Evolutionary conservation across 163 green algal genomes (phyloP).

Genomic region (Chlamydomonas reinhardtii): DNA sequence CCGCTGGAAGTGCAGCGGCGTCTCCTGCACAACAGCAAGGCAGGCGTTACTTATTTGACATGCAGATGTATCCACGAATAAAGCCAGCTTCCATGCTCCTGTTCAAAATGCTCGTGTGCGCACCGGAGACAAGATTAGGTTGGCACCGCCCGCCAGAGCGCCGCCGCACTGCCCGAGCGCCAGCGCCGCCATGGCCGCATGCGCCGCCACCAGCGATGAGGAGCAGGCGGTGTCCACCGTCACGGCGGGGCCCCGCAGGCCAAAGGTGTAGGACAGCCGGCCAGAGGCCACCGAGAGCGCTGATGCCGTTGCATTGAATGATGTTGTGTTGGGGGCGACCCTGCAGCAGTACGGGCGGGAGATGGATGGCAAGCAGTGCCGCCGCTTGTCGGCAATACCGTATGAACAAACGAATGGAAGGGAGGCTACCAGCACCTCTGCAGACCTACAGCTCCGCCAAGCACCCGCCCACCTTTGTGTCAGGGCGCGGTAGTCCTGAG

Average conservation of each 20-base stretch:
- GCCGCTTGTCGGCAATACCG: no score
- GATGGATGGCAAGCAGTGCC: no score
- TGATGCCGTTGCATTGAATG: slow-evolving; percentile 56
- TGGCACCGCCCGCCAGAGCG: slow-evolving; percentile 73
- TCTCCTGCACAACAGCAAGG: neutral
- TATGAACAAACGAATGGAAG: no score
- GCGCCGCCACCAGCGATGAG: slow-evolving; percentile 79
- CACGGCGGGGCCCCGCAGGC: slow-evolving; percentile 78
- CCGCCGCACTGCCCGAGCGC: slow-evolving; percentile 37
- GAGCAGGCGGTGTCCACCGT: slow-evolving; percentile 92
- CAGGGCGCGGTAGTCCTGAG: slow-evolving; percentile 77
- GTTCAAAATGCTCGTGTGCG: no score
- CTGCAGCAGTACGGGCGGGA: neutral
- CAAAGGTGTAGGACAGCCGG: slow-evolving; percentile 63
- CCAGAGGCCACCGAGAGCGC: slow-evolving; percentile 70
- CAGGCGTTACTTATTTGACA: no score
- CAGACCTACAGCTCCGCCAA: no score
- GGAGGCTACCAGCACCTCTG: no score
- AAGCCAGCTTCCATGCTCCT: no score
- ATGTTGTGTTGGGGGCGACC: slow-evolving; percentile 11
- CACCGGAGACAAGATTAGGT: slow-evolving; percentile 66
- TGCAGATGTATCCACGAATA: no score
- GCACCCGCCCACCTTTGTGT: slow-evolving; percentile 23
- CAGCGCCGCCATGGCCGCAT: slow-evolving; percentile 57
- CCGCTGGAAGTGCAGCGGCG: slow-evolving; percentile 44